Percentiles rank a stretch among this genome's conserved stretches.
Evolutionary conservation across 2,329 filamentous ascomycete genomes (phyloP).

Genomic region (Colletotrichum incanum): DNA sequence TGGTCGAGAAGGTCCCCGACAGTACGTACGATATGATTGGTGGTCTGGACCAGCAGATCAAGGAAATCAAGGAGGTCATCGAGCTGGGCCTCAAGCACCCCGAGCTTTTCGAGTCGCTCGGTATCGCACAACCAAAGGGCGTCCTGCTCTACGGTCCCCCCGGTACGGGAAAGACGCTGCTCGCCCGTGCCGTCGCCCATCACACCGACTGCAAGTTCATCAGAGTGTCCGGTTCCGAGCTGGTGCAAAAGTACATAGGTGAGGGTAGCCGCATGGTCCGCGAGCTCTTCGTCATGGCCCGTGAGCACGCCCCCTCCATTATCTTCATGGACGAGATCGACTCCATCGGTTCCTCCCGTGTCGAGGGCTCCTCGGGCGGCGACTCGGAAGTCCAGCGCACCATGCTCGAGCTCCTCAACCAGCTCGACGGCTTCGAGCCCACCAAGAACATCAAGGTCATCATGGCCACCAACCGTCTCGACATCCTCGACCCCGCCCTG

Average conservation of each 20-base stretch:
- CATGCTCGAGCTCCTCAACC: slow-evolving; percentile 98
- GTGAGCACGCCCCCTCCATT: slow-evolving; percentile 97
- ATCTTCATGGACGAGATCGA: slow-evolving; percentile 99
- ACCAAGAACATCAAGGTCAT: slow-evolving; percentile 99
- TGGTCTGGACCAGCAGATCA: slow-evolving; percentile 98
- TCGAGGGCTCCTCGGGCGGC: slow-evolving; percentile 94
- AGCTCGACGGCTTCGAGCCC: slow-evolving; percentile 98
- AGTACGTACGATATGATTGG: slow-evolving; percentile 99
- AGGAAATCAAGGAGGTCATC: slow-evolving; percentile 99
- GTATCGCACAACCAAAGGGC: slow-evolving; percentile 98
- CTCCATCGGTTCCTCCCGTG: slow-evolving; percentile 96
- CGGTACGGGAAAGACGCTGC: slow-evolving; percentile 95
- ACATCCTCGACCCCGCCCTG: slow-evolving; percentile 95
- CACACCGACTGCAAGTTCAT: slow-evolving; percentile 99
- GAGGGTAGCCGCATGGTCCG: slow-evolving; percentile 98
- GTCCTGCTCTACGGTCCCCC: slow-evolving; percentile 97
- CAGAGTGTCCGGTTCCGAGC: slow-evolving; percentile 92
- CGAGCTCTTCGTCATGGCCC: slow-evolving; percentile 98
- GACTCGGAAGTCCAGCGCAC: slow-evolving; percentile 99
- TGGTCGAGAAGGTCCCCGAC: slow-evolving; percentile 99
- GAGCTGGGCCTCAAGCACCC: slow-evolving; percentile 98
- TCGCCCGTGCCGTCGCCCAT: slow-evolving; percentile 96
- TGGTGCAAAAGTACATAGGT: slow-evolving; percentile 99
- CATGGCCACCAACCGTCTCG: slow-evolving; percentile 98
- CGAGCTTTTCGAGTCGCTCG: slow-evolving; percentile 98